phyloP scores from a whole-genome alignment of 495 filamentous ascomycete species.

The Aspergillus sparsus region DNA sequence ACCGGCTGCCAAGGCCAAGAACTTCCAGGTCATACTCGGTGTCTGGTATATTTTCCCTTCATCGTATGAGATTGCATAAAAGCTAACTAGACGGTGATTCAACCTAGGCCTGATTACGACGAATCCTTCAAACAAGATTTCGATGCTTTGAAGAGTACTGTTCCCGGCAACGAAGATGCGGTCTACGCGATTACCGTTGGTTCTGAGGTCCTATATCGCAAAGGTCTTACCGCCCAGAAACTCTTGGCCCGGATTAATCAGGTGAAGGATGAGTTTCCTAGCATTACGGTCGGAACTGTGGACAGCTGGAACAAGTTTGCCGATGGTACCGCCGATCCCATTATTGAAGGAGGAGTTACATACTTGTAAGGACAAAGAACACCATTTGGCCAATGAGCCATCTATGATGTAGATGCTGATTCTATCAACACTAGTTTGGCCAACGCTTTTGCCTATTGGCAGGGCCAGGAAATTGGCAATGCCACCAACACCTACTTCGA shows the following conservation, averaged over 20 bases:
- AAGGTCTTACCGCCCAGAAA: slow-evolving; percentile 63
- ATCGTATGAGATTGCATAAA: not conserved
- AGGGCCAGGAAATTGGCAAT: slow-evolving; percentile 62
- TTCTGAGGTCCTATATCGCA: slow-evolving; percentile 75
- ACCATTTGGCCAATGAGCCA: not conserved
- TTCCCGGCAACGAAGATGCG: slow-evolving; percentile 55
- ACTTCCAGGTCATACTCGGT: slow-evolving; percentile 74
- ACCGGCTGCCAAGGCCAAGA: slow-evolving; percentile 68
- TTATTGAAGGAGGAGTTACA: slow-evolving; percentile 61
- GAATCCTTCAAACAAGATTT: slow-evolving; percentile 65
- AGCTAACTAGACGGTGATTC: slow-evolving; percentile 5
- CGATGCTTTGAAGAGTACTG: slow-evolving; percentile 54
- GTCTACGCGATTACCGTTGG: slow-evolving; percentile 79
- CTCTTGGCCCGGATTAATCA: slow-evolving; percentile 65
- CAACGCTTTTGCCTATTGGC: slow-evolving; percentile 89
- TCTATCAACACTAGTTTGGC: slow-evolving; percentile 46
- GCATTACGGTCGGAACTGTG: slow-evolving; percentile 69
- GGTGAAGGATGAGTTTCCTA: slow-evolving; percentile 54
- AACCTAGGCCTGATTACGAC: slow-evolving; percentile 64
- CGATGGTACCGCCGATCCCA: slow-evolving; percentile 70
- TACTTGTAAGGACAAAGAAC: slow-evolving; percentile 53
- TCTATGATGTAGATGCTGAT: not conserved
- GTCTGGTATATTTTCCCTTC: slow-evolving; percentile 58
- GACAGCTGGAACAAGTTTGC: slow-evolving; percentile 82
- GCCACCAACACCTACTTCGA: slow-evolving; percentile 71